phyloP scores from a whole-genome alignment of 306 rosid genomes.

The Glycine tomentella region DNA sequence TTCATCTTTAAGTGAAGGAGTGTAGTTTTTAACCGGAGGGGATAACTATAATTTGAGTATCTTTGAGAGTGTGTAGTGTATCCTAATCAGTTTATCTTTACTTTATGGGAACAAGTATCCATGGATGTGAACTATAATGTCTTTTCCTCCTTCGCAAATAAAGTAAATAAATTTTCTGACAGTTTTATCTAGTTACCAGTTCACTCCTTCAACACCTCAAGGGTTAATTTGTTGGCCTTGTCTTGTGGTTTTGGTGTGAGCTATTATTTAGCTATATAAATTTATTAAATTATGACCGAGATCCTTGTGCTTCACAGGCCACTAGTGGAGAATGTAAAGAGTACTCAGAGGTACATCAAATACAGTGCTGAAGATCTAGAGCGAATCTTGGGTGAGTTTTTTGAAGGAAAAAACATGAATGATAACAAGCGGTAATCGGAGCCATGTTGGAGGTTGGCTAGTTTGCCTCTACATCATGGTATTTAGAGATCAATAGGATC shows the following conservation, averaged over 20 bases:
- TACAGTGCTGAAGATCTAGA: conserved; percentile 79
- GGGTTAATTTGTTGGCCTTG: conserved; percentile 26
- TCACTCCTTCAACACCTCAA: background rate
- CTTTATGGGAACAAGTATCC: background rate
- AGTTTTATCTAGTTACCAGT: background rate
- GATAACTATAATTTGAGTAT: background rate
- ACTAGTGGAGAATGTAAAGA: conserved; percentile 77
- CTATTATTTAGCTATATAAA: background rate
- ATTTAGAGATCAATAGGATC: background rate
- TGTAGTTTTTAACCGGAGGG: background rate
- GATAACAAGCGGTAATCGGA: conserved; percentile 52
- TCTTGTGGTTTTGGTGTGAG: background rate
- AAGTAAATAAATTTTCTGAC: background rate
- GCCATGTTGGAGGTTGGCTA: background rate
- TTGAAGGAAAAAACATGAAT: conserved; percentile 75
- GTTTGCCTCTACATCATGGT: background rate
- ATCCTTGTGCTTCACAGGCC: conserved; percentile 55
- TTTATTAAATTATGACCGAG: background rate
- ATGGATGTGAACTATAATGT: background rate
- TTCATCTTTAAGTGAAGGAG: background rate
- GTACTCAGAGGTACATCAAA: conserved; percentile 70
- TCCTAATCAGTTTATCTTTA: background rate
- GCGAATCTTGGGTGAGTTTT: conserved; percentile 82
- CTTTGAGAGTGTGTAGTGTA: background rate
- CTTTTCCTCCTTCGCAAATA: background rate